These are phyloP conservation scores for Trichosporon faecale DNA, from an alignment of 1,284 basidiomycete genomes.

Conservation along the genomic window DNA sequence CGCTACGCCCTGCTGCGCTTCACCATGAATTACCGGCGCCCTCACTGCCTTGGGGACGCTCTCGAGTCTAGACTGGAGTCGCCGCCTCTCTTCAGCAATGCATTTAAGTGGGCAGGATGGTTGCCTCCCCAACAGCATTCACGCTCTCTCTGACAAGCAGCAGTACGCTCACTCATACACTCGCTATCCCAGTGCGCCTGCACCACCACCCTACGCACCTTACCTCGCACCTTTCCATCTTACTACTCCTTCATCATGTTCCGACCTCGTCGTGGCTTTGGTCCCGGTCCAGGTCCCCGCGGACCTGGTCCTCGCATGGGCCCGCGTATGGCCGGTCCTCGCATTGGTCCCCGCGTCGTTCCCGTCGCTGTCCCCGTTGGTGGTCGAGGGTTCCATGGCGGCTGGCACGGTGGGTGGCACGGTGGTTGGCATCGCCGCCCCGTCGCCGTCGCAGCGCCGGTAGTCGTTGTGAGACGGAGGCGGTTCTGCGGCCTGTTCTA, in stretches of 20 bases:
- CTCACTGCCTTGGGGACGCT: background rate
- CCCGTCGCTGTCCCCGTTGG: background rate
- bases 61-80: background rate
- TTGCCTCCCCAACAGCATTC: background rate
- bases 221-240: background rate
- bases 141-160: background rate
- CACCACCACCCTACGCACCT: background rate
- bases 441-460: background rate
- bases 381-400: background rate
- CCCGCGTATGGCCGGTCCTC: background rate
- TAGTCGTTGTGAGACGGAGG: slow-evolving; percentile 7
- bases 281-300: background rate
- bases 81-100: background rate
- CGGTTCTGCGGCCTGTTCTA: slow-evolving; percentile 20
- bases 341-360: background rate
- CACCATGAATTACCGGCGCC: background rate
- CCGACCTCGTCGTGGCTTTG: background rate
- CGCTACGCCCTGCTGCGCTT: background rate
- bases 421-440: background rate
- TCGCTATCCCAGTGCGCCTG: background rate
- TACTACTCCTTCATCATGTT: background rate
- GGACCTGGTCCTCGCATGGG: background rate
- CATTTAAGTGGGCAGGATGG: background rate
- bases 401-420: background rate
- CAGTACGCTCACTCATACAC: background rate